Evolutionary conservation across 2,329 filamentous ascomycete species (phyloP).

Genomic region (Calonectria fujianensis): DNA sequence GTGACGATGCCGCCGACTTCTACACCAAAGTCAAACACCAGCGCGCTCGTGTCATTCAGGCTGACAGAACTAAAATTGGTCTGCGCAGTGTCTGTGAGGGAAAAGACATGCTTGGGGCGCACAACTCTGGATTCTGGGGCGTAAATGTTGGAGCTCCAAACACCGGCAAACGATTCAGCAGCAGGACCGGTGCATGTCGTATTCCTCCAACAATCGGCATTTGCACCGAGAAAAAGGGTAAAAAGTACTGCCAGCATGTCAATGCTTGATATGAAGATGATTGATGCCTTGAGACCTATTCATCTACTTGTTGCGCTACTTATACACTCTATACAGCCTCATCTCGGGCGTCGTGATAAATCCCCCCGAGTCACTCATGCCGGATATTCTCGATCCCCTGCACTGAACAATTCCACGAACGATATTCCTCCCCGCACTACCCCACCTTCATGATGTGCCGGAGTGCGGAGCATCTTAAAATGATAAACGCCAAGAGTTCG

Average conservation of each 20-base stretch:
- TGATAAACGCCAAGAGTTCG: no score
- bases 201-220: slow-evolving; percentile 14
- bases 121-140: slow-evolving; percentile 1
- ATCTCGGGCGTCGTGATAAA: slow-evolving; percentile 12
- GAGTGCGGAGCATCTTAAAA: no score
- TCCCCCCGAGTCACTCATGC: neutral
- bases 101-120: neutral
- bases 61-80: neutral
- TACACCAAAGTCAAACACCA: slow-evolving; percentile 13
- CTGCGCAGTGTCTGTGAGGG: neutral
- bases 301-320: neutral
- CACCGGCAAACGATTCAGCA: neutral
- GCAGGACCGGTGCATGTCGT: slow-evolving; percentile 5
- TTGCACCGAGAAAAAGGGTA: neutral
- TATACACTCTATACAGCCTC: no score
- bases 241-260: neutral
- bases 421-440: neutral
- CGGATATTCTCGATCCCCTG: slow-evolving; percentile 9
- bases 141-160: slow-evolving; percentile 10
- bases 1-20: slow-evolving; percentile 12
- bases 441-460: neutral
- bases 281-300: neutral
- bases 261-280: neutral
- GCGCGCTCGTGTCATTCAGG: neutral
- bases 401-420: slow-evolving; percentile 8